Conservation (phyloP, 805 yeast genomes). For the Starmerella floricola region DNA sequence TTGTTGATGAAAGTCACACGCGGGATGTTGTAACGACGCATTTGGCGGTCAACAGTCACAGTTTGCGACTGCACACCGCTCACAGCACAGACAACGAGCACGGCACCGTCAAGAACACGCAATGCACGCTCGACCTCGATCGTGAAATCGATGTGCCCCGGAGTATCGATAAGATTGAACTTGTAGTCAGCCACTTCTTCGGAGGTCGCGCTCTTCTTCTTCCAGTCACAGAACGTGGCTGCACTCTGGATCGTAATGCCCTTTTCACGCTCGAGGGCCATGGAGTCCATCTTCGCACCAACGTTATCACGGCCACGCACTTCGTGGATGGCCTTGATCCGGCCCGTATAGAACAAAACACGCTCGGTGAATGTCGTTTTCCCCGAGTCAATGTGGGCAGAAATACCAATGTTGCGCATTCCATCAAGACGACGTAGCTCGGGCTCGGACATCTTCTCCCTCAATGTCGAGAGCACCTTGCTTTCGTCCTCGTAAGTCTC, state of each 20-base stretch:
- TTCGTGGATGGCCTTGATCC: constrained; percentile 39
- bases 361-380: constrained; percentile 97
- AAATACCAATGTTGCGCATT: constrained; percentile 90
- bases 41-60: constrained; percentile 96
- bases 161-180: constrained; percentile 93
- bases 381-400: constrained; percentile 97
- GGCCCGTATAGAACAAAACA: constrained; percentile 88
- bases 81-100: constrained; percentile 94
- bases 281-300: constrained; percentile 98
- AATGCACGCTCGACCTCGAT: constrained; percentile 98
- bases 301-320: constrained; percentile 92
- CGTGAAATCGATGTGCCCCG: constrained; percentile 98
- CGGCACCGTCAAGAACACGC: constrained; percentile 96
- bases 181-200: constrained; percentile 41
- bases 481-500: constrained; percentile 26
- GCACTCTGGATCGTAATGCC: constrained; percentile 99
- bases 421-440: constrained; percentile 37
- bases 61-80: constrained; percentile 98
- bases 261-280: constrained; percentile 97
- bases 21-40: constrained; percentile 96
- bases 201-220: constrained; percentile 33
- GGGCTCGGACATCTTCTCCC: constrained; percentile 26
- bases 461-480: constrained; percentile 22
- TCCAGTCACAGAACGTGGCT: constrained; percentile 97
- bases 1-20: constrained; percentile 91